Base-by-base conservation (phyloP, 495 filamentous ascomycete species). In the Daldinia childiae region DNA sequence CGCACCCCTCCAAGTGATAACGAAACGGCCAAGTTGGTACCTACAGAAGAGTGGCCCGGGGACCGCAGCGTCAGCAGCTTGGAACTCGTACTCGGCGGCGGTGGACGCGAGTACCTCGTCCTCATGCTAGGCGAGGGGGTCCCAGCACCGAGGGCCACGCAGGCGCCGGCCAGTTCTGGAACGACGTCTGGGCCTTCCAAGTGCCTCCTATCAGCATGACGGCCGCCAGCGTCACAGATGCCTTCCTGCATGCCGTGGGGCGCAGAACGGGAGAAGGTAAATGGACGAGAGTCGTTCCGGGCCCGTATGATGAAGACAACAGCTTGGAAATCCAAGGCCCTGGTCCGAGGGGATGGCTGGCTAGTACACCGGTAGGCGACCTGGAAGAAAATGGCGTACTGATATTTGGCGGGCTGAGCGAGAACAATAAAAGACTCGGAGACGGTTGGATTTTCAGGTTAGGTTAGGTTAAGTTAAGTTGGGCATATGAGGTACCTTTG, bases 131-230 rank as follows among this genome's bases (percentile, higher is more conserved):
- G 92, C 6, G 91, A 93, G 79, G 78, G 4, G 85, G 89, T 73
- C 87, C 89, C 1, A 89, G 86, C 72, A 76, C 79, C 7, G 77
- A 87, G 30, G 91, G 90, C 0, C 89, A 93, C 69, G 83, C 83
- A n/a, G 88, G 84, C 4, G 89, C 90, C 0, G 91, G 91, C 1
- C 88, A 84, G 70, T 92, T 92, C 83, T 82, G 87, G 71, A 78
- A 81, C 17, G 92, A 94, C 79, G 85, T 92, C 1, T 95, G 92
- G 93, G 84, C 82, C 0, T 95, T 90, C 76, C 86, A 92, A 72
- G 80, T 92, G 36, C 81, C 82, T 14, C 78, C 80, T 6, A 79
- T 86, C 43, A 81, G 83, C 41, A 81, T 81, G 78, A 84, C 81
- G 7, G 78, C 83, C 9, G 87, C 87, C 6, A 81, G 79, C 50